Conservation (phyloP, 257 asterid species). For the Nicotiana attenuata region DNA sequence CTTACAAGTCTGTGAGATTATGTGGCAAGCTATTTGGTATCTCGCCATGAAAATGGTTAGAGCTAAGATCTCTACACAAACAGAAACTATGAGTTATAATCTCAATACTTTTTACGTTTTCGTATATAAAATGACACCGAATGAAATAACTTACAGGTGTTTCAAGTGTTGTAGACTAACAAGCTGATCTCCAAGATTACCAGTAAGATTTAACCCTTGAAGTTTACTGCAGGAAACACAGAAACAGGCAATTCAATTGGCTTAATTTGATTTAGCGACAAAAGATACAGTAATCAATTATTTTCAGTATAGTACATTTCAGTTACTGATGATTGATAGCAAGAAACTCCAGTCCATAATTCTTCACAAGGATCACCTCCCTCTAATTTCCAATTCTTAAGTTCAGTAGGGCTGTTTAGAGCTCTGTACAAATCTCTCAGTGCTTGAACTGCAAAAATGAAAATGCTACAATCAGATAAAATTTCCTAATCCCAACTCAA, state of each 20-base stretch:
- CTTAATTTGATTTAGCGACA: neutral
- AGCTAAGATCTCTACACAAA: conserved; percentile 67
- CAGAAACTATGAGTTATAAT: conserved; percentile 5
- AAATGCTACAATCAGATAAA: conserved; percentile 7
- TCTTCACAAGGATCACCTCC: conserved; percentile 91
- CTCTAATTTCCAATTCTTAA: conserved; percentile 52
- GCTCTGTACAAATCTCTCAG: conserved; percentile 64
- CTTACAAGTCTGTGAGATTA: conserved; percentile 73
- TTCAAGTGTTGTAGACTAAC: conserved; percentile 51
- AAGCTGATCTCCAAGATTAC: conserved; percentile 57
- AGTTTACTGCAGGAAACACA: conserved; percentile 48
- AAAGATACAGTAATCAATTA: neutral
- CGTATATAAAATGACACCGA: neutral
- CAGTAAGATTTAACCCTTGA: conserved; percentile 58
- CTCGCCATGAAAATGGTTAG: conserved; percentile 56
- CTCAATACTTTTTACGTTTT: neutral
- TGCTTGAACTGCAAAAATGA: conserved; percentile 56
- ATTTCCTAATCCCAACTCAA: neutral
- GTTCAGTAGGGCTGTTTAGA: conserved; percentile 59
- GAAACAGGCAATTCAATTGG: neutral
- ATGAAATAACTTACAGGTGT: conserved; percentile 52
- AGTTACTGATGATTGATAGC: conserved; percentile 55
- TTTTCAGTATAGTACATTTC: conserved; percentile 36
- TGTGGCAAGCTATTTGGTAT: conserved; percentile 66
- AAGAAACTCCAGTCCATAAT: conserved; percentile 71